Evolutionary conservation across 257 asterid species (phyloP), one percentile per base, ranked within the genome.

Genomic region (Jaltomata sinuosa): DNA sequence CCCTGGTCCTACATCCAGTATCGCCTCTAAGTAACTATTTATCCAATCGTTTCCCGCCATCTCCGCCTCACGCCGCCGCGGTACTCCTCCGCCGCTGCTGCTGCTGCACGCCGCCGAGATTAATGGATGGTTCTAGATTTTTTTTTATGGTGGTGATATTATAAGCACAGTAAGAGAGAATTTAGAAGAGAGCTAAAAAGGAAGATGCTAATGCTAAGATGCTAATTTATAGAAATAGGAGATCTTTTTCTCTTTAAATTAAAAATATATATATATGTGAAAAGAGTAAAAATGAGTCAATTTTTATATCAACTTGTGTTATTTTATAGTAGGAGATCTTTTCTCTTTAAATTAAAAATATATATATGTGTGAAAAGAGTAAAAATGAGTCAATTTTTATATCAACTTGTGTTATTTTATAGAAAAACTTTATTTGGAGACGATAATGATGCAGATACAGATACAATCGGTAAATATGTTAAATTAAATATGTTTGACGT

Each of bases 41-140:
- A 95, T 95, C 99, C 99, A 95, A 84, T 95, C 99, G 79, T 95
- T 95, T 88, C 99, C 99, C 90, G 99, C 98, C 99, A 95, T 95
- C 85, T 81, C 79, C 69, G 27, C 89, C 50, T 3, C 77, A 42
- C 86, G 38, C 54, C 77, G 50, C 85, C 87, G 50, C 81, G 53
- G 27, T 45, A 36, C 84, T 22, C 72, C 76, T 18, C 84, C 77
- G n/a, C 38, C 42, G 36, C 36, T 32, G 47, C 84, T 84, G 34
- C 77, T 36, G n/a, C 38, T 14, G 25, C n/a, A 27, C 38, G 29
- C 84, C 54, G 8, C 27, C 49, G 29, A 22, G 57, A 42, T 25
- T 72, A 74, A 14, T 31, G 40, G 81, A 77, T 77, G 64, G 22
- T 77, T 77, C 62, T 77, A 49, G 82, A 77, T 7, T 4, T 38